Evolutionary conservation across 495 filamentous ascomycete species (phyloP), one percentile per base, ranked within the genome.

Genomic region (Immersiella caudata): DNA sequence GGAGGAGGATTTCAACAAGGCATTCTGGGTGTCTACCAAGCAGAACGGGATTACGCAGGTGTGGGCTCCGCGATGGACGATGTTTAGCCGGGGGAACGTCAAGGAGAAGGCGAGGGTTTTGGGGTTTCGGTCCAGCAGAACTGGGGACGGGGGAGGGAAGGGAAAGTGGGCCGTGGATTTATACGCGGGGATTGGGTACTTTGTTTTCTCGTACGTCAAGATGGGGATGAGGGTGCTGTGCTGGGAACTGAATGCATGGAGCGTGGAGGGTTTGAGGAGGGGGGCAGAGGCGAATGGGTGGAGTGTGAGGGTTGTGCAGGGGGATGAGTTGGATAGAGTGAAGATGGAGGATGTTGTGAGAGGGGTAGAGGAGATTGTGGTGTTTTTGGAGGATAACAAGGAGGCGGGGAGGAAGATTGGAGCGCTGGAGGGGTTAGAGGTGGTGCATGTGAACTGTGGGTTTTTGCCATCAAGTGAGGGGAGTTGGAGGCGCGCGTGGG

Each of bases 111-210:
- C 90, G 0, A 81, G 94, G 11, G 76, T 97, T 0, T 76, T 94
- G 26, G 65, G 54, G 0, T 84, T 89, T n/a, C 78, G 82, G 24
- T 27, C 26, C 14, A 5, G 9, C 6, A 54, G 6, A 3, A 1
- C 8, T n/a, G 35, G n/a, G 35, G 6, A 21, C 16, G 22, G 27
- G 16, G 20, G n/a, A 12, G 55, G 26, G 1, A 22, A 51, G 1
- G 49, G 50, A 1, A 71, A 64, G 20, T 82, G 80, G 60, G 92
- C 91, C 0, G 87, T 95, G 0, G 94, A 97, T 75, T 78, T 97
- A 70, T 97, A 94, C 81, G 91, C 91, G 2, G 94, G 94, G 0
- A 96, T 97, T 67, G 94, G 94, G 1, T 97, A 97, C 75, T 97
- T 97, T 76, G 85, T 90, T 18, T 94, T 97, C 69, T 88, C 85